Conservation (phyloP, 208 protist genomes). For the Trypanosoma rangeli region DNA sequence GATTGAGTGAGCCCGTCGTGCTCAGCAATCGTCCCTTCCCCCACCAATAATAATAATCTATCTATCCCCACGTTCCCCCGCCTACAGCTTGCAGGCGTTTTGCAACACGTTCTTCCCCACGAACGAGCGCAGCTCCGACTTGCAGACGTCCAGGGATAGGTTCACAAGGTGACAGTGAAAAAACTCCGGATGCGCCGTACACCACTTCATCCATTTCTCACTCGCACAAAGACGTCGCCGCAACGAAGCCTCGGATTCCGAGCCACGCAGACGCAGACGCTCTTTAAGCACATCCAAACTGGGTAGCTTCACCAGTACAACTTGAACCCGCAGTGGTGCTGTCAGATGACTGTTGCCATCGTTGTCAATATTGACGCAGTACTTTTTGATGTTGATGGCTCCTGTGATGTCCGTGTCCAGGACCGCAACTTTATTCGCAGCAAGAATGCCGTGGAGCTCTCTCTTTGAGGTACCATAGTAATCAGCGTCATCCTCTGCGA, state of each 20-base stretch:
- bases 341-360: conserved; percentile 1
- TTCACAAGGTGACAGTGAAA: conserved; percentile 83
- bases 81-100: conserved; percentile 10
- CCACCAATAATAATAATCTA: not conserved
- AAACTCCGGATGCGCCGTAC: conserved; percentile 39
- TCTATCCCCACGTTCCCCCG: not conserved
- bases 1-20: too few relatives aligned
- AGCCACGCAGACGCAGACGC: conserved; percentile 77
- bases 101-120: conserved; percentile 30
- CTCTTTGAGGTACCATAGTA: conserved; percentile 89
- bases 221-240: conserved; percentile 51
- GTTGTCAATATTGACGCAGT: conserved; percentile 35
- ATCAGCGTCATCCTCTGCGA: conserved; percentile 22
- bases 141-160: conserved; percentile 63
- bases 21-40: too few relatives aligned
- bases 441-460: conserved; percentile 56
- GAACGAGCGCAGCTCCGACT: conserved; percentile 37
- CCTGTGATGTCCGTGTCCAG: conserved; percentile 87
- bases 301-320: conserved; percentile 82
- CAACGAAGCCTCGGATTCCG: conserved; percentile 81
- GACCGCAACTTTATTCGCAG: conserved; percentile 44
- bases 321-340: conserved; percentile 34
- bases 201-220: conserved; percentile 60
- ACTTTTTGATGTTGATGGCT: conserved; percentile 59
- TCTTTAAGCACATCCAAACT: conserved; percentile 55